Evolutionary conservation across 1,139 yeast genomes (phyloP), one percentile per base, ranked within the genome.

Genomic region (Nakaseomyces glabratus): DNA sequence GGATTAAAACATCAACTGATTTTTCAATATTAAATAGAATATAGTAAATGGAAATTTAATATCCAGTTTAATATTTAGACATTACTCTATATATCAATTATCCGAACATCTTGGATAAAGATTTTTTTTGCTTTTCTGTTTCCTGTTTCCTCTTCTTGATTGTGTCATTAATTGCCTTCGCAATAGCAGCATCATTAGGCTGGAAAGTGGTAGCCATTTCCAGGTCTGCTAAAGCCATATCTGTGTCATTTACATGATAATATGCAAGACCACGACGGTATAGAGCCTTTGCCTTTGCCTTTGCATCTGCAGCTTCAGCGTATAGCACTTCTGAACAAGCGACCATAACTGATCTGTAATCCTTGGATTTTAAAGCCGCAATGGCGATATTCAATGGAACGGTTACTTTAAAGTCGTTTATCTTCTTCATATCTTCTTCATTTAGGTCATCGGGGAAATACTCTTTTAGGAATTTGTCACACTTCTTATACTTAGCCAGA

Each of bases 251-350:
- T 19, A 66, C 62, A 16, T 72, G 62, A 37, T 73, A 60, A 47
- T 75, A 68, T 1, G 93, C 96, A 52, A 73, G 65, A 23, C 95
- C 96, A 60, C 85, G 76, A 55, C 96, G 76, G 64, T 81, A 88
- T 35, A 72, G 65, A 0, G 95, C 95, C 65, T 88, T 88, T 6
- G 93, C 85, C 55, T 70, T 72, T 19, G 82, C 75, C 47, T 75
- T 72, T 36, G 72, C 80, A 35, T 75, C 84, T 9, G 80, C 64
- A 3, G 63, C 69, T 30, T 76, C 79, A 18, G 69, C 70, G 24
- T 69, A 79, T 37, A 84, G 65, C 0, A 85, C 95, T 34, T 72
- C 73, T 3, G 73, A 60, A 3, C 94, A 72, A 2, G 81, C 74
- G 28, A 62, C 58, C 33, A 84, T 62, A 1, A 78, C 76, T 17